Evolutionary conservation across 2,329 filamentous ascomycete genomes (phyloP), one percentile per base, ranked within the genome.

Genomic region (Ascocoryne sarcoides): DNA sequence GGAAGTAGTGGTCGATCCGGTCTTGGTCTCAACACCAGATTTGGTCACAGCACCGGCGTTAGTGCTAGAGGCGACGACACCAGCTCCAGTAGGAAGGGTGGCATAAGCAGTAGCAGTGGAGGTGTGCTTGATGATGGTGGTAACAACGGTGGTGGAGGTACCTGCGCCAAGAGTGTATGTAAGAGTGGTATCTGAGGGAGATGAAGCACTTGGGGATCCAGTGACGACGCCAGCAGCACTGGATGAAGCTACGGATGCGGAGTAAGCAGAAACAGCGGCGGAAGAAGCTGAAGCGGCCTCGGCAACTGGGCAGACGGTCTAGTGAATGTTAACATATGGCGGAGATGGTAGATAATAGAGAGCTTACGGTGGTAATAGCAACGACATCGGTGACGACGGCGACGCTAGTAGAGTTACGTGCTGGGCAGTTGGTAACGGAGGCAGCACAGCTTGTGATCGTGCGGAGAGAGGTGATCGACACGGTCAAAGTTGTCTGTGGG

Each of bases 241-340:
- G 15, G 38, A 39, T 7, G 45, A 39, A 15, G 39, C 37, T 35
- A 31, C 34, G 36, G 42, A 35, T 10, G 42, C 33, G 9, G 46
- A 44, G 37, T 40, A 44, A 17, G 51, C 49, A 32, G 68, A 54
- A 48, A 68, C 42, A 23, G 64, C 60, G 21, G 64, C 62, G 18
- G 65, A 63, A 59, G 68, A 64, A 45, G 57, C 57, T 20, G 62
- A 65, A 29, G 42, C 41, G 26, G 56, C 54, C 34, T 66, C 64
- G 20, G 60, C 47, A 44, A 70, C 61, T 47, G 69, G 68, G 63
- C 69, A 71, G 50, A 71, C 60, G 45, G 72, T 71, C 51, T 56
- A 26, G 8, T 36, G 12, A 21, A 5, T 26, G 23, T 48, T 36
- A 49, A 37, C n/a, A 32, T 15, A n/a, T n/a, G n/a, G n/a, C n/a